Evolutionary conservation across 495 filamentous ascomycete species (phyloP), one percentile per base, ranked within the genome.

Genomic region (Lophium mytilinum): DNA sequence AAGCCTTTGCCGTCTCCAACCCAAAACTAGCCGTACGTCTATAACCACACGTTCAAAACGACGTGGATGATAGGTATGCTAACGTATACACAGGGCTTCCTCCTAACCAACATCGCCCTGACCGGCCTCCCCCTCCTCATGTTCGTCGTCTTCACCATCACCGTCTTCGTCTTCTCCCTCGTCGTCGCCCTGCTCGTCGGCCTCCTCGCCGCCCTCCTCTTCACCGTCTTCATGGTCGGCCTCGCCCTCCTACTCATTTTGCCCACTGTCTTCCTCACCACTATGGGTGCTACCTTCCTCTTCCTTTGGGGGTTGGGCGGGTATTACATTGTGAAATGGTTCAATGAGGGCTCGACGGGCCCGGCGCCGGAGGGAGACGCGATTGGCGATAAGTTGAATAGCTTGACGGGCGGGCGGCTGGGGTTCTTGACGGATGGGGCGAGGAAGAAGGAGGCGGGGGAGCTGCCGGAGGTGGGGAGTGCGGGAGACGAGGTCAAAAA

Each of bases 291-390:
- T 9, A 68, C 79, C 1, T 76, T 80, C 50, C 57, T 84, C 53
- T 90, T 84, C 83, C 69, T 80, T 2, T 86, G 82, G 79, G 82
- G 72, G 9, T 71, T 83, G 18, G 78, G 71, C 50, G 74, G 72
- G 33, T 87, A 80, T 57, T 68, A 81, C 59, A 69, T 79, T 41
- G 67, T 78, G 35, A 80, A 78, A 57, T 80, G 75, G 73, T 68
- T 76, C 51, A 71, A 70, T 48, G 57, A 70, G 30, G 64, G 60
- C 10, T 52, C 60, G 18, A 35, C 21, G 14, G 41, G 42, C 3
- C 60, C 50, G 2, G 68, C 64, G 3, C 51, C 57, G 5, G 50
- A 61, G 14, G 67, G 71, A n/a, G 57, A 47, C 1, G 63, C 58
- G 1, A 69, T 72, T 42, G 71, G 71, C 3, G 68, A 73, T 50